Conservation (phyloP, 495 filamentous ascomycete species). For the Tuber borchii region DNA sequence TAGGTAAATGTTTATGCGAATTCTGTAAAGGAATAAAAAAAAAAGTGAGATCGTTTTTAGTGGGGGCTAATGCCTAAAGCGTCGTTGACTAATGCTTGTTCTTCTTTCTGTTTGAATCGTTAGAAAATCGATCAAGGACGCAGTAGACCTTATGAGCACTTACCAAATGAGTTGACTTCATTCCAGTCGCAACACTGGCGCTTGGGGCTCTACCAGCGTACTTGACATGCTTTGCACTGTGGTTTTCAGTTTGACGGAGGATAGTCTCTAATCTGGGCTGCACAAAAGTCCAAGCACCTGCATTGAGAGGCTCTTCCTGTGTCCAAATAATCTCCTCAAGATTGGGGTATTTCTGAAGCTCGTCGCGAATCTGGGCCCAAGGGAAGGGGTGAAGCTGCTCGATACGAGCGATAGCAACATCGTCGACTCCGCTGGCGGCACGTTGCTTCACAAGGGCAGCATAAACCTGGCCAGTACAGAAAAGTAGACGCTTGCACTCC, state of each 20-base stretch:
- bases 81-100: conserved; percentile 77
- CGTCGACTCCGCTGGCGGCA: conserved; percentile 69
- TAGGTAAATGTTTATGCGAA: not conserved
- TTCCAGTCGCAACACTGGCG: conserved; percentile 84
- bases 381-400: conserved; percentile 99
- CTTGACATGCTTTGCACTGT: conserved; percentile 89
- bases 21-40: not conserved
- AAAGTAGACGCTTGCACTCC: conserved; percentile 85
- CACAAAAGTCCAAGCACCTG: conserved; percentile 87
- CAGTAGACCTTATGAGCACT: conserved; percentile 4
- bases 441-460: conserved; percentile 85
- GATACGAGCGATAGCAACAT: conserved; percentile 87
- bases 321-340: conserved; percentile 92
- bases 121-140: not conserved
- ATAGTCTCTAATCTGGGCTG: conserved; percentile 95
- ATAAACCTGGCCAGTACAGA: conserved; percentile 94
- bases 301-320: conserved; percentile 96
- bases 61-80: conserved; percentile 47
- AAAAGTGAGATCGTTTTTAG: conserved; percentile 9
- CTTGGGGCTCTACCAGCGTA: conserved; percentile 89
- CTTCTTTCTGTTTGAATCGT: conserved; percentile 60
- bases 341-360: conserved; percentile 92
- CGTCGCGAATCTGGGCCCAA: conserved; percentile 90
- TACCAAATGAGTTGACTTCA: conserved; percentile 70
- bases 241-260: conserved; percentile 76